Conservation (phyloP, 2,329 filamentous ascomycete species). For the Diaporthe australafricana region DNA sequence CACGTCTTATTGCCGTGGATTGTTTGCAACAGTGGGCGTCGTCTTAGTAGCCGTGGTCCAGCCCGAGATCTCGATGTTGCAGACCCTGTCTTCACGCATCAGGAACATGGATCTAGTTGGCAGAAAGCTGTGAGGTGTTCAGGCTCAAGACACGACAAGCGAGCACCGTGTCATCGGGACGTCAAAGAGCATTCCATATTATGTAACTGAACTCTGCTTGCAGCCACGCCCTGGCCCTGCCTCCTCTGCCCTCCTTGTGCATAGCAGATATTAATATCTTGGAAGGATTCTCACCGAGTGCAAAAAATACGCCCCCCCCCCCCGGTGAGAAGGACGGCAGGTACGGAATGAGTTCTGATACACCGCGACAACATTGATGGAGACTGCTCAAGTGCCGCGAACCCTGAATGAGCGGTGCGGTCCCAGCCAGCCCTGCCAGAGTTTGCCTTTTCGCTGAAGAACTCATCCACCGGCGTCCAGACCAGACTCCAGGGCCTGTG, state of each 20-base stretch:
- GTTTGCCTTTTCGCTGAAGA: conserved; percentile 16
- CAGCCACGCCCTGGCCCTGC: conserved; percentile 4
- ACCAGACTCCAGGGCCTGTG: conserved; percentile 19
- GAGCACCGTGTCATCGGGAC: conserved; percentile 7
- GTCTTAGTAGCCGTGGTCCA: conserved; percentile 26
- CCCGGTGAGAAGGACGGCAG: not conserved
- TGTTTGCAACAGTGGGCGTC: conserved; percentile 5
- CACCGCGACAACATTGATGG: conserved; percentile 13
- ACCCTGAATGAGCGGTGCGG: not conserved
- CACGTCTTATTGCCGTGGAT: conserved; percentile 30
- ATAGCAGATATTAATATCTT: conserved; percentile 29
- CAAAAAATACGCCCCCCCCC: not conserved
- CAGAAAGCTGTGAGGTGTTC: conserved; percentile 15
- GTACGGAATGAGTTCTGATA: conserved; percentile 11
- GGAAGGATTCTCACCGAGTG: conserved; percentile 2
- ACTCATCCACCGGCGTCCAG: conserved; percentile 25
- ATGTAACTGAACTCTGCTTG: conserved; percentile 22
- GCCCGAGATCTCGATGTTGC: conserved; percentile 19
- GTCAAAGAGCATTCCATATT: conserved; percentile 29
- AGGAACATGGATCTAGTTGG: conserved; percentile 16
- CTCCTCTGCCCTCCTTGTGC: conserved; percentile 15
- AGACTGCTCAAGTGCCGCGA: conserved; percentile 7
- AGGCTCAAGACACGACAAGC: conserved; percentile 7
- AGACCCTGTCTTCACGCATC: not conserved
- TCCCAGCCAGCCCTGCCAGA: conserved; percentile 21